Evolutionary conservation across 352 stramenopile genomes (phyloP).

Genomic region (Globisporangium alternatum): DNA sequence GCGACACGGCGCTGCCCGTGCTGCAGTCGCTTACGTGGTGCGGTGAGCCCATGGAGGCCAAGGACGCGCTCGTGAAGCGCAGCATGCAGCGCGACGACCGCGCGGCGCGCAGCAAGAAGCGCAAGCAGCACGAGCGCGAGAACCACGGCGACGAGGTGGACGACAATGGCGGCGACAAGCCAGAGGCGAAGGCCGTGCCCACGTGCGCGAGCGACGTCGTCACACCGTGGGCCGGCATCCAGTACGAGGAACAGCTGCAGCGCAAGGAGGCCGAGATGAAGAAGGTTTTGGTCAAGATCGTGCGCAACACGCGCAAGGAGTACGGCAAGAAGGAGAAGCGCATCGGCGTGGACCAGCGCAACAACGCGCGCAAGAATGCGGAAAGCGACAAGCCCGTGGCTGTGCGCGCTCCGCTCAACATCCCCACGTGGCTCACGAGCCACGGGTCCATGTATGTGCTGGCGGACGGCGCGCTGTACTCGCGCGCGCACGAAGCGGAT

Average conservation of each 20-base stretch:
- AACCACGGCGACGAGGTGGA: slow-evolving; percentile 18
- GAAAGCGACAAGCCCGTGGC: slow-evolving; percentile 9
- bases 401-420: slow-evolving; percentile 27
- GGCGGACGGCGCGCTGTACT: slow-evolving; percentile 50
- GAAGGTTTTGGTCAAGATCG: slow-evolving; percentile 86
- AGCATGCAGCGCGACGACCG: slow-evolving; percentile 30
- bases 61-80: slow-evolving; percentile 65
- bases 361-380: slow-evolving; percentile 60
- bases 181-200: slow-evolving; percentile 13
- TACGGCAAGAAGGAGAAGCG: slow-evolving; percentile 88
- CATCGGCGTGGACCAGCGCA: slow-evolving; percentile 51
- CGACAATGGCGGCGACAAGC: neutral
- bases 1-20: slow-evolving; percentile 45
- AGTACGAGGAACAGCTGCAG: slow-evolving; percentile 80
- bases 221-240: slow-evolving; percentile 75
- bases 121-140: slow-evolving; percentile 21
- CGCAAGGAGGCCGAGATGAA: slow-evolving; percentile 89
- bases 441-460: slow-evolving; percentile 75
- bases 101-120: slow-evolving; percentile 24
- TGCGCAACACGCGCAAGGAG: slow-evolving; percentile 80
- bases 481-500: slow-evolving; percentile 54
- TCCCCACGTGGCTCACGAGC: slow-evolving; percentile 75
- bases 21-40: slow-evolving; percentile 62
- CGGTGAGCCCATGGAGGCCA: slow-evolving; percentile 70
- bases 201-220: slow-evolving; percentile 73